These are phyloP conservation scores for Hydrangea macrophylla DNA, from an alignment of 148 eudicot genomes.

Conservation along the genomic window DNA sequence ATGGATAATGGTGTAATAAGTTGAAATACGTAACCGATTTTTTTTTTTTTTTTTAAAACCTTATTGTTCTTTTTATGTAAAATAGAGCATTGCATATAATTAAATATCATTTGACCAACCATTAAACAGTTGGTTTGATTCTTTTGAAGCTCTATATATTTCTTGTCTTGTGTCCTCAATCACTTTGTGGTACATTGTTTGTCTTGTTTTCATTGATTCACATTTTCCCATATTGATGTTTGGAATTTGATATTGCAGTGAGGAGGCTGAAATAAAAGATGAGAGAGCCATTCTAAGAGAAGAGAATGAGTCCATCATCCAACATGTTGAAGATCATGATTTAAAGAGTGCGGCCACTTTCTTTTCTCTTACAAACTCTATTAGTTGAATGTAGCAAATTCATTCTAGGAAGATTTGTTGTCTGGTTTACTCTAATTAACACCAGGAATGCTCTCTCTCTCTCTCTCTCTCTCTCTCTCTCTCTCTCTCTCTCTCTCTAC, in stretches of 20 bases:
- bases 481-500: not conserved
- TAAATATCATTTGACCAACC: too few relatives aligned
- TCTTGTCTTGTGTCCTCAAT: too few relatives aligned
- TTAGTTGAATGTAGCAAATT: not conserved
- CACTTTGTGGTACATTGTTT: too few relatives aligned
- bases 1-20: too few relatives aligned
- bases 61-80: too few relatives aligned
- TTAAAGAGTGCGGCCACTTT: conserved; percentile 30
- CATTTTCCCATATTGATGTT: too few relatives aligned
- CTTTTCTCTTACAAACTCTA: conserved; percentile 30
- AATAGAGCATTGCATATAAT: too few relatives aligned
- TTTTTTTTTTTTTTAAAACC: too few relatives aligned
- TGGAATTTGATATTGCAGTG: conserved; percentile 29
- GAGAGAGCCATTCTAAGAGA: conserved; percentile 21
- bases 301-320: conserved; percentile 17
- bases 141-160: too few relatives aligned
- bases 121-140: too few relatives aligned
- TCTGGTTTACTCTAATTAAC: not conserved
- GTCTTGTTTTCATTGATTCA: not conserved
- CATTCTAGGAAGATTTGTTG: not conserved
- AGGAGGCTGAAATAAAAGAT: conserved; percentile 29
- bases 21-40: too few relatives aligned
- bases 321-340: conserved; percentile 29
- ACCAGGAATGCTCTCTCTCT: not conserved
- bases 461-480: not conserved